Base-by-base conservation (phyloP, 148 eudicot species). In the Camellia sinensis region DNA sequence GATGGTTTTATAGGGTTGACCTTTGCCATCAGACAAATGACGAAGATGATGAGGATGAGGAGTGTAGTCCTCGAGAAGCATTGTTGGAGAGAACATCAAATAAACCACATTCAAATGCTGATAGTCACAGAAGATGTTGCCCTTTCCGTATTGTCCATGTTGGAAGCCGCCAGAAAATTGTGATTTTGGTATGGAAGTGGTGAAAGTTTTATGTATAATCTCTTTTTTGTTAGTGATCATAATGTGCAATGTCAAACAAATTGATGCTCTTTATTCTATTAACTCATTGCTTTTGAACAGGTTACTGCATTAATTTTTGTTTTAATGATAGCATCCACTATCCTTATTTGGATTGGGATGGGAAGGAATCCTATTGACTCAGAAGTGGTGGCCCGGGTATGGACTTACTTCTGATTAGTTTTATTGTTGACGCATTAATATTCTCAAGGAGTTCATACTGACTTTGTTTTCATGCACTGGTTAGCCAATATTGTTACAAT, bases 1-100 rank as follows among this genome's bases (percentile, higher is more conserved):
- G 81, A 70, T 79, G 82, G 46, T 79, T 85, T 80, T 86, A 78
- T 76, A 95, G 99, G 99, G 91, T 93, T 75, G 97, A 93, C 86
- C 89, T 93, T 78, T 95, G 97, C 87, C 97, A 95, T 87, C 99
- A 93, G 85, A 79, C 89, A 80, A 90, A 90, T 86, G 93, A 95
- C 67, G 95, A 94, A 60, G 97, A 93, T 54, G 97, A 95, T 18
- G 97, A 95, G 41, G 92, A 86, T 64, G 91, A 89, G 65, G 93
- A 83, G 61, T 82, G 82, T 80, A 87, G 90, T 82, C 82, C 91
- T 74, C 90, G 52, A 70, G 90, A 90, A 83, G 80, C 87, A 77
- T 85, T 95, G 82, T 78, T 95, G 79, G 93, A 88, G 73, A 89
- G 88, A 83, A 73, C 81, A 53, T 68, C 57, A 22, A 88, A 79